Evolutionary conservation across 139 green algal genomes (phyloP).

Genomic region (Penium margaritaceum): DNA sequence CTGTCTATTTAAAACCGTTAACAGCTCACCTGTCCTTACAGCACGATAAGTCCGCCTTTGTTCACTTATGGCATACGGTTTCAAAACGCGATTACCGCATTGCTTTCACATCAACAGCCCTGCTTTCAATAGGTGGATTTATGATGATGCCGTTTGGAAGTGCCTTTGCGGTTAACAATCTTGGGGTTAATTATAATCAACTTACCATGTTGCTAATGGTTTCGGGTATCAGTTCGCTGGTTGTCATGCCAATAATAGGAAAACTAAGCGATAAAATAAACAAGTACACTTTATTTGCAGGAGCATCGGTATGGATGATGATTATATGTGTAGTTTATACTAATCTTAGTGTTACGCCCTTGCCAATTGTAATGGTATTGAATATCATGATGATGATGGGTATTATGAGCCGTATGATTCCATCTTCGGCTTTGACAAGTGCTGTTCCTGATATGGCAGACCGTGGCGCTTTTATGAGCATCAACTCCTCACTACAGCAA

Average conservation of each 20-base stretch:
- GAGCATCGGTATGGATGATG: neutral
- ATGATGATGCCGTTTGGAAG: neutral
- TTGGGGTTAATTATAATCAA: neutral
- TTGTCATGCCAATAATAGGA: neutral
- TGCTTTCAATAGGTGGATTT: neutral
- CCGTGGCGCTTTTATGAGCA: neutral
- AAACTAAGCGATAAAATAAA: neutral
- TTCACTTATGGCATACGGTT: neutral
- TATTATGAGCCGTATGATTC: neutral
- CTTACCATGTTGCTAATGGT: neutral
- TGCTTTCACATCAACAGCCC: neutral
- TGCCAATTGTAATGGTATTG: neutral
- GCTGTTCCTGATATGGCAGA: neutral
- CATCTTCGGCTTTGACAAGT: neutral
- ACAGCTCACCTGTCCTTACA: neutral
- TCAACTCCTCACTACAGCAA: neutral
- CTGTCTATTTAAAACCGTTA: neutral
- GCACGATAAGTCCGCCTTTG: neutral
- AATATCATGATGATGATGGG: neutral
- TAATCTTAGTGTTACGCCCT: neutral
- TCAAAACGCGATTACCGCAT: neutral
- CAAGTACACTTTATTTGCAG: neutral
- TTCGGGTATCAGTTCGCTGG: neutral
- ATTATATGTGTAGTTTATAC: neutral
- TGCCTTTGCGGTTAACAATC: neutral